These are phyloP conservation scores for Yamadazyma atlantica DNA, from an alignment of 1,139 yeast genomes.

Conservation along the genomic window DNA sequence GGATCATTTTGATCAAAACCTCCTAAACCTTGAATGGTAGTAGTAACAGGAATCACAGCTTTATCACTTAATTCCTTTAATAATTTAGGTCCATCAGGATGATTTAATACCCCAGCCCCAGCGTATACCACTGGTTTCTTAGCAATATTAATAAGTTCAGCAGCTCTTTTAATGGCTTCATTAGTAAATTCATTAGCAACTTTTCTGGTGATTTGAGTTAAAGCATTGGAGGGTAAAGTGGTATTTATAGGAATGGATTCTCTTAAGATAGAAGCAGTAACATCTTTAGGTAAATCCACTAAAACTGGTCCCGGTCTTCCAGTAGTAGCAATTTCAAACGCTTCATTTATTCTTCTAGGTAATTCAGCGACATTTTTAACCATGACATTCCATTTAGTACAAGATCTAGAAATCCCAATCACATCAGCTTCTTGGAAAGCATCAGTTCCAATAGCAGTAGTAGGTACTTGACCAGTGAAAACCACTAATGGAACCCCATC, in stretches of 20 bases:
- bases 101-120: conserved; percentile 86
- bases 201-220: conserved; percentile 66
- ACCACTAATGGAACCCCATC: conserved; percentile 98
- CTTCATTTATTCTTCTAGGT: conserved; percentile 95
- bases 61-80: conserved; percentile 85
- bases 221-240: conserved; percentile 80
- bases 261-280: conserved; percentile 86
- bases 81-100: conserved; percentile 76
- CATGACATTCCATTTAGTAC: conserved; percentile 99
- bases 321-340: conserved; percentile 91
- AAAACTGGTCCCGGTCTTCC: conserved; percentile 99
- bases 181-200: conserved; percentile 76
- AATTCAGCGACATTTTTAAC: conserved; percentile 91
- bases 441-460: conserved; percentile 94
- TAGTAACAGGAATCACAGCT: conserved; percentile 93
- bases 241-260: conserved; percentile 84
- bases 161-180: conserved; percentile 75
- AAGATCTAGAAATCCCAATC: conserved; percentile 92
- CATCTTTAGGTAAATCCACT: conserved; percentile 97
- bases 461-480: conserved; percentile 97
- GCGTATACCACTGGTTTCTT: conserved; percentile 87
- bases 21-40: conserved; percentile 92
- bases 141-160: conserved; percentile 74
- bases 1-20: conserved; percentile 90
- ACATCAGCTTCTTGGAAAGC: conserved; percentile 99